Evolutionary conservation across 139 green algal genomes (phyloP), one percentile per base, ranked within the genome.

Genomic region (Chlorella sp.): DNA sequence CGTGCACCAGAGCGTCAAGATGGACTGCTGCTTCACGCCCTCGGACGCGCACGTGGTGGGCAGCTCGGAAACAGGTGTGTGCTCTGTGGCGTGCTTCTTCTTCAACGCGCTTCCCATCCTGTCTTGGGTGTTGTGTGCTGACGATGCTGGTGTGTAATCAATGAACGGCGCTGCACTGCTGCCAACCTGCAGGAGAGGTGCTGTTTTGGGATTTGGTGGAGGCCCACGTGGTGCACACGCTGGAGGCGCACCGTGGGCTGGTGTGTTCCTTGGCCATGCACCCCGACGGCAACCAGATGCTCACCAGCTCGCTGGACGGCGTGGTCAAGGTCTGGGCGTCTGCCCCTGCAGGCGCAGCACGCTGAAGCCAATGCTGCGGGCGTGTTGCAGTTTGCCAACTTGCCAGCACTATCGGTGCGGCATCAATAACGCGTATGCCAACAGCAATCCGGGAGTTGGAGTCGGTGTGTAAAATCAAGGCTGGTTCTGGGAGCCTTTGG

Each of bases 131-230:
- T n/a, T n/a, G n/a, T n/a, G n/a, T n/a, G n/a, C n/a, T n/a, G n/a
- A n/a, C 42, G 6, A 17, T 72, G 67, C 27, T 6, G 55, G 14
- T 31, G 4, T 6, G 3, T 31, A 63, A 29, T 29, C 17, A n/a
- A 63, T 63, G 23, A 3, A n/a, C 4, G 55, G 23, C 17, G 23
- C 6, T n/a, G 17, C 55, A n/a, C 14, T 6, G 6, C 6, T 14
- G 14, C 42, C 42, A 55, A 55, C 10, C 4, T 64, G 77, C 86
- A 91, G 92, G 93, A 5, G 79, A 82, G 0, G 87, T 97, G 14
- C 76, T 85, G 3, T 92, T 88, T 62, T 98, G 91, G 91, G 94
- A 98, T 74, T 70, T 97, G 32, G 87, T 97, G 14, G 87, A 92
- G 2, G 85, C 73, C 14, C 59, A 73, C 20, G 49, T 92, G 64